Evolutionary conservation across 1,284 basidiomycete genomes (phyloP).

Genomic region (Clitocybe nebularis): DNA sequence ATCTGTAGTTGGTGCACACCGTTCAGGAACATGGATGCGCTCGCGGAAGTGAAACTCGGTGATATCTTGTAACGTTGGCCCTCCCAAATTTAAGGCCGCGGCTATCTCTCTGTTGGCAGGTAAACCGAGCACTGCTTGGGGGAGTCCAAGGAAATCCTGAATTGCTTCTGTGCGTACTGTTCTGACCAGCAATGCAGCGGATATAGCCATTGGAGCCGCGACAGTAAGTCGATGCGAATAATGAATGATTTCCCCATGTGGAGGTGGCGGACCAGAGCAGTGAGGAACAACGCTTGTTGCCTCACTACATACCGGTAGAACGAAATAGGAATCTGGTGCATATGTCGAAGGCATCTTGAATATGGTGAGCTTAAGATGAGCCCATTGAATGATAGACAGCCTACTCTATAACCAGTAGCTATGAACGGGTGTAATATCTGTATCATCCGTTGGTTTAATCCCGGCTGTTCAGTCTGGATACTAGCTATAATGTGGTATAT

Average conservation of each 20-base stretch:
- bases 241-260: conserved; percentile 31
- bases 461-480: conserved; percentile 18
- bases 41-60: conserved; percentile 31
- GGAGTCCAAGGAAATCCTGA: conserved; percentile 26
- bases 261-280: conserved; percentile 28
- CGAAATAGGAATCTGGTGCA: conserved; percentile 35
- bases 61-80: conserved; percentile 36
- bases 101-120: conserved; percentile 33
- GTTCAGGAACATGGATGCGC: conserved; percentile 29
- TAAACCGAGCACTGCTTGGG: conserved; percentile 18
- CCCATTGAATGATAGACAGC: conserved; percentile 4
- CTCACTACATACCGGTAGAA: conserved; percentile 30
- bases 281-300: conserved; percentile 17
- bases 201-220: conserved; percentile 33
- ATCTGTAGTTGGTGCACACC: conserved; percentile 9
- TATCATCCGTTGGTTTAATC: conserved; percentile 14
- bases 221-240: conserved; percentile 36
- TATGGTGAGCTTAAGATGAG: neutral
- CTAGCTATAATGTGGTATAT: conserved; percentile 11
- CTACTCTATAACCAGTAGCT: conserved; percentile 32
- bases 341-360: conserved; percentile 37
- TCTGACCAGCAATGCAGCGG: conserved; percentile 34
- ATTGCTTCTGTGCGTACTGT: conserved; percentile 33
- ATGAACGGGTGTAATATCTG: conserved; percentile 26
- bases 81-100: conserved; percentile 17